Evolutionary conservation across 2,329 filamentous ascomycete genomes (phyloP), one percentile per base, ranked within the genome.

Genomic region (Hortaea sp.): DNA sequence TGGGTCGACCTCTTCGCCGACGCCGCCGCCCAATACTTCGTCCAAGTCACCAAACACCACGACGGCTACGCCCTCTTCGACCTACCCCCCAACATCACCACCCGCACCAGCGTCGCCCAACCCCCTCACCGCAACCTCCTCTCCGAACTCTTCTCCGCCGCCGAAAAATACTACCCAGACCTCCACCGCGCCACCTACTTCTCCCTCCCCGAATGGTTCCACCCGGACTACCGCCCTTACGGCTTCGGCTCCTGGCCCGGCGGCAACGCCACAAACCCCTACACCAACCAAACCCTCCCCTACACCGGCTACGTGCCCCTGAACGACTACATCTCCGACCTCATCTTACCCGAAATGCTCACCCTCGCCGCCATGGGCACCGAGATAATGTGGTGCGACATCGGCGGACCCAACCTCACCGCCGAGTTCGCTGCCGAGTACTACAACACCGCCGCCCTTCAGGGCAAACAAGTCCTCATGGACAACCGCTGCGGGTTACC

Each of bases 401-500:
- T 67, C 41, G 69, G 69, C 7, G 69, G 65, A 1, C 64, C 69
- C 1, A 72, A 72, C 50, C 46, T 62, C 1, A 70, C 69, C 1
- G 60, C 65, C 3, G 57, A 65, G 29, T 72, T 71, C 50, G 69
- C 69, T 5, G 58, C 66, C 0, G 44, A 49, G 4, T 73, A 66
- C 62, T 73, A 66, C 59, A 73, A 73, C 49, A 45, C 45, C n/a
- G 63, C 61, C 5, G 63, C 63, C 0, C 49, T 52, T 0, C 50
- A 69, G 13, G 66, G 68, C 39, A 66, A 70, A 0, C 70, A 78
- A 54, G 75, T 79, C 1, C 61, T 70, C 1, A 73, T 79, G 54
- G 78, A 81, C 61, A 69, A 69, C 40, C 72, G 77, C 6, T 81
- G 78, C 57, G 77, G 77, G 3, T 60, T 77, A 0, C 65, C 72